Evolutionary conservation across 805 yeast species (phyloP), one percentile per base, ranked within the genome.

Genomic region (Ascoidea tarda): DNA sequence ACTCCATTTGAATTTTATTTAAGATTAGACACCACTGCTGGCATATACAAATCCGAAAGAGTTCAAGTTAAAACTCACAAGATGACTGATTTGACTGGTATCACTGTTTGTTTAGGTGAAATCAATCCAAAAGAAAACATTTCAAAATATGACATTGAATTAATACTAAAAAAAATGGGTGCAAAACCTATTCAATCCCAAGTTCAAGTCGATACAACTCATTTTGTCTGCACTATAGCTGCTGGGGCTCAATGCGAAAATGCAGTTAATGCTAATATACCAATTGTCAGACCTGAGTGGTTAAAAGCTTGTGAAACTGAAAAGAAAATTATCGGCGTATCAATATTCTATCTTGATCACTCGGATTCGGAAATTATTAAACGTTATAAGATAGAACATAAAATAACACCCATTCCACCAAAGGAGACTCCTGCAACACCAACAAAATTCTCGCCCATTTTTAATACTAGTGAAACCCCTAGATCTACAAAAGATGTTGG

Each of bases 231-330:
- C 56, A 83, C 95, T 14, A 74, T 77, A 21, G 81, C 81, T 50
- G 70, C 71, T 47, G 88, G 87, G n/a, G 74, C 82, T 16, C 90
- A 87, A 66, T 85, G 78, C 69, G 73, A 81, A 56, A 83, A 80
- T 63, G 99, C 98, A 1, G 74, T 76, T 56, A 89, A 84, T 51
- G 78, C 80, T 70, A 93, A 88, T 63, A 87, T 91, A 51, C 98
- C 98, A 2, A 78, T 91, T 47, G 89, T 91, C 31, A 78, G 95
- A 64, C 98, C 98, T 0, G 96, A 91, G 64, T 91, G 97, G 97
- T 70, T 91, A 52, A 83, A 85, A 66, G 96, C 96, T 0, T 91
- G 97, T 70, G 95, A 87, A 60, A 66, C 75, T 47, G 97, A 90
- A 62, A 79, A 93, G 59, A 71, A 96, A 62, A 82, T 93, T 53